Base-by-base conservation (phyloP, 768 basidiomycete species). In the Amyloporia xantha region DNA sequence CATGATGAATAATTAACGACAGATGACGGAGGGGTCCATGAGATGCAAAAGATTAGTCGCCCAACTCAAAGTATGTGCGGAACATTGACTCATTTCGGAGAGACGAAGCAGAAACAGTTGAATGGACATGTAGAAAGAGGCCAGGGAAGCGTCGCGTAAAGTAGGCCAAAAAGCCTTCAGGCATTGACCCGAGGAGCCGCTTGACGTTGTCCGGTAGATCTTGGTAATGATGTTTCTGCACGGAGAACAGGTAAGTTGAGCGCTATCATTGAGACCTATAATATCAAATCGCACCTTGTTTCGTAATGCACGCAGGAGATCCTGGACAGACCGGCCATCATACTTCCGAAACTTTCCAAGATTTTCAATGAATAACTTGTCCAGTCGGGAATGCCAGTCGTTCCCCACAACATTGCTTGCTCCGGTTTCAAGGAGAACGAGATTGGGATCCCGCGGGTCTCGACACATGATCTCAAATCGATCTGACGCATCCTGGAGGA, bases 261-360 rank as follows among this genome's bases (percentile, higher is more conserved):
- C 30, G 51, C 47, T 27, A 47, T 24, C 30, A 42, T 26, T 12
- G 13, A 15, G 26, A 33, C 28, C 17, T 4, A 6, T 35, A 39
- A 3, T 15, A 21, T 12, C 12, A 47, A 23, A 41, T 48, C 81
- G 37, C 49, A 91, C 93, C 78, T 99, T 98, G 66, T 98, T 99
- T 54, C 96, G 75, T 59, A 99, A 68, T 3, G 96, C 96, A 44
- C 96, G 77, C 41, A 99, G 65, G 7, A 99, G 68, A 69, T 99
- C 96, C 55, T 96, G 88, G 9, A 98, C 86, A 46, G 86, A 88
- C 60, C 73, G 73, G 17, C 88, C 91, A 61, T 98, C 91, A 61
- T 99, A 99, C 66, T 98, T 99, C 57, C 96, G 75, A 68, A 93
- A 98, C 66, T 98, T 98, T 47, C 95, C 94, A 45, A 99, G 68